phyloP scores from a whole-genome alignment of 2,329 filamentous ascomycete species.

The Shiraia sp. region DNA sequence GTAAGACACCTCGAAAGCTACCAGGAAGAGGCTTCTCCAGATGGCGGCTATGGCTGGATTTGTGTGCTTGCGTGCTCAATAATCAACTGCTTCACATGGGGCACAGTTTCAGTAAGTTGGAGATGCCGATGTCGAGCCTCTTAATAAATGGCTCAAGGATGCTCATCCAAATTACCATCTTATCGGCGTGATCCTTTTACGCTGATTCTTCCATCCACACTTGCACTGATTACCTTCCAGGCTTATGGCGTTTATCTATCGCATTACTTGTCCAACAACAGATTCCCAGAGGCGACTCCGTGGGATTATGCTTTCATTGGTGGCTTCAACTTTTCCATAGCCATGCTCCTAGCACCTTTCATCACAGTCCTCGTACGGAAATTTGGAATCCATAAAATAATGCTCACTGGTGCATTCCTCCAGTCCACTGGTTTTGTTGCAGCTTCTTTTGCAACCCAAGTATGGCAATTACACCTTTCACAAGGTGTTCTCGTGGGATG shows the following conservation, averaged over 20 bases:
- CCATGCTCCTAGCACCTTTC: conserved; percentile 41
- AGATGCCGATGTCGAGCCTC: too few relatives aligned
- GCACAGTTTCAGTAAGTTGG: conserved; percentile 20
- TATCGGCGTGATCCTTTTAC: too few relatives aligned
- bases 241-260: conserved; percentile 50
- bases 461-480: conserved; percentile 48
- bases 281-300: conserved; percentile 39
- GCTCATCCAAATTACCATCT: too few relatives aligned
- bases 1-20: too few relatives aligned
- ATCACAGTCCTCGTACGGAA: conserved; percentile 33
- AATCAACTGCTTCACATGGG: conserved; percentile 21
- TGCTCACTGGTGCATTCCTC: conserved; percentile 41
- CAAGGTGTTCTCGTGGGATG: conserved; percentile 48
- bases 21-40: conserved; percentile 12
- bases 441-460: conserved; percentile 43
- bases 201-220: too few relatives aligned
- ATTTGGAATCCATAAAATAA: conserved; percentile 29
- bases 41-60: conserved; percentile 23
- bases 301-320: conserved; percentile 49
- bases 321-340: conserved; percentile 43
- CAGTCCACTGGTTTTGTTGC: conserved; percentile 41
- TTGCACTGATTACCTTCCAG: conserved; percentile 15
- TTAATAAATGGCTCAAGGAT: too few relatives aligned
- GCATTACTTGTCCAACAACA: conserved; percentile 44
- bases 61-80: conserved; percentile 13